Conservation (phyloP, 768 basidiomycete species). For the Suillus ampliporus region DNA sequence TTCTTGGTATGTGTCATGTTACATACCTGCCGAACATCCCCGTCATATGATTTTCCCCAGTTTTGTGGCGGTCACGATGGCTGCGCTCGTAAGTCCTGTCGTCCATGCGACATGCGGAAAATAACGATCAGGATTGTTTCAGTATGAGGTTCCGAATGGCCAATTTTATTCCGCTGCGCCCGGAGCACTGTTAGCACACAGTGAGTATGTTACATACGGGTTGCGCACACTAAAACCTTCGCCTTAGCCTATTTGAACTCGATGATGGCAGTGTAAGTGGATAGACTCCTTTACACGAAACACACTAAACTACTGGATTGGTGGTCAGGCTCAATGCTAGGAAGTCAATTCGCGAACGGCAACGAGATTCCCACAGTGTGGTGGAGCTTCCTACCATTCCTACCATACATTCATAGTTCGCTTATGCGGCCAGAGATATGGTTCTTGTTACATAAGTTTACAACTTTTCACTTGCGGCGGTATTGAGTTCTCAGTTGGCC, state of each 20-base stretch:
- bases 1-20: constrained; percentile 20
- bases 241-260: constrained; percentile 28
- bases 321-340: constrained; percentile 13
- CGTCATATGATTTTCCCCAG: constrained; percentile 5
- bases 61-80: constrained; percentile 17
- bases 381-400: constrained; percentile 28
- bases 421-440: not conserved
- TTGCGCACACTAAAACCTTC: not conserved
- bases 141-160: constrained; percentile 24
- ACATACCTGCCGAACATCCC: not conserved
- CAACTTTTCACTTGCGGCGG: not conserved
- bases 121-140: not conserved
- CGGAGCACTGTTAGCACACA: constrained; percentile 21
- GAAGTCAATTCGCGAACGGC: constrained; percentile 24
- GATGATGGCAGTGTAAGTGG: constrained; percentile 30
- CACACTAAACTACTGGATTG: not conserved
- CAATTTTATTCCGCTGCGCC: constrained; percentile 19
- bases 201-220: constrained; percentile 12
- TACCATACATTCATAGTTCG: constrained; percentile 13
- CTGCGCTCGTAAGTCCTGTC: constrained; percentile 15
- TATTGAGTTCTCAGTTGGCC: too few relatives aligned
- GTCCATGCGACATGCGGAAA: not conserved
- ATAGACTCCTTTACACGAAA: not conserved
- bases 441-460: not conserved
- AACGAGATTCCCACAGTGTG: not conserved